Conservation (phyloP, 495 filamentous ascomycete species). For the Friedmanniomyces endolithicus region DNA sequence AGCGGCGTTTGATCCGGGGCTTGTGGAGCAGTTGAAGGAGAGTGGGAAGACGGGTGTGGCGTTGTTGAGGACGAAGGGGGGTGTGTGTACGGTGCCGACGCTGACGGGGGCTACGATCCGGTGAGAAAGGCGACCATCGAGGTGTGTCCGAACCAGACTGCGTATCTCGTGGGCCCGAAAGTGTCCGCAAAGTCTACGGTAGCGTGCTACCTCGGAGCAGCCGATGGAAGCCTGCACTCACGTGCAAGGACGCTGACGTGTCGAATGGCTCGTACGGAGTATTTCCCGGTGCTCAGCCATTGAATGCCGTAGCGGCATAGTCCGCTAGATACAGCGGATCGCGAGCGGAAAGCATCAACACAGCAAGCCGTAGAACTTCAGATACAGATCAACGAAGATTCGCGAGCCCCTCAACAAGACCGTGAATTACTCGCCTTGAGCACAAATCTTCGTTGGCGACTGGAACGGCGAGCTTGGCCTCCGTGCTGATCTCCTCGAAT, state of each 20-base stretch:
- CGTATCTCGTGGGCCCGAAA: background rate
- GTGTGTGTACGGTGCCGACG: constrained; percentile 29
- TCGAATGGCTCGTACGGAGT: too few relatives aligned
- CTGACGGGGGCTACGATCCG: constrained; percentile 28
- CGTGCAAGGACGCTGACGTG: too few relatives aligned
- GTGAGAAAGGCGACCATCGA: background rate
- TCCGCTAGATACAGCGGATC: background rate
- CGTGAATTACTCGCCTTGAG: too few relatives aligned
- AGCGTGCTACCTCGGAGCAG: too few relatives aligned
- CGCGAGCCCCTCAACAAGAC: background rate
- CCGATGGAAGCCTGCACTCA: too few relatives aligned
- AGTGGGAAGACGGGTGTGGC: constrained; percentile 26
- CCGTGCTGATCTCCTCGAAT: constrained; percentile 4
- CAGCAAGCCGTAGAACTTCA: background rate
- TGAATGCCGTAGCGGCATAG: too few relatives aligned
- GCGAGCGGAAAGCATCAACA: background rate
- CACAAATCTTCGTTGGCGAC: constrained; percentile 3
- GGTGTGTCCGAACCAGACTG: background rate
- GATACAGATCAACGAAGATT: background rate
- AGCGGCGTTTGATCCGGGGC: constrained; percentile 61
- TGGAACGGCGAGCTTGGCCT: constrained; percentile 8
- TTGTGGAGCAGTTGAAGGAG: constrained; percentile 47
- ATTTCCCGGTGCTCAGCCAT: too few relatives aligned
- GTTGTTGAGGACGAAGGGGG: constrained; percentile 30
- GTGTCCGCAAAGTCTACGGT: background rate